Conservation (phyloP, 2,329 filamentous ascomycete species). For the Sphaerostilbella broomeana region DNA sequence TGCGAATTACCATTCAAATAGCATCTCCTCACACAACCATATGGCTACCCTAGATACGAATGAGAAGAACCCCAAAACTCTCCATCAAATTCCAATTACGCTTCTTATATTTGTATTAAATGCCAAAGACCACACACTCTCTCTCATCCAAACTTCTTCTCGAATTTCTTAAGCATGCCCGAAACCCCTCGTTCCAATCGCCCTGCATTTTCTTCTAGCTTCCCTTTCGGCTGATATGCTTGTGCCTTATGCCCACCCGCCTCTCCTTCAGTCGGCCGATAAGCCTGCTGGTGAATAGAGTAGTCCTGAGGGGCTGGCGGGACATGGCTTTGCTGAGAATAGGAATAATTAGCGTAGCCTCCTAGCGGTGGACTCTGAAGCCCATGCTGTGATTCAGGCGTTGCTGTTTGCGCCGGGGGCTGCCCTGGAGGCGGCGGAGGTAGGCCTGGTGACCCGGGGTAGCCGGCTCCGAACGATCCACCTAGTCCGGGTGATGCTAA, state of each 20-base stretch:
- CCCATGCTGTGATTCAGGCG: constrained; percentile 30
- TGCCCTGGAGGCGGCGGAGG: constrained; percentile 30
- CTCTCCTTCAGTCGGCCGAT: constrained; percentile 61
- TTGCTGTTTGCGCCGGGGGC: constrained; percentile 25
- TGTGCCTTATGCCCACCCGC: constrained; percentile 26
- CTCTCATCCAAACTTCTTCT: constrained; percentile 60
- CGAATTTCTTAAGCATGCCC: constrained; percentile 69
- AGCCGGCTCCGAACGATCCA: constrained; percentile 40
- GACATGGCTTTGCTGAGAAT: constrained; percentile 25
- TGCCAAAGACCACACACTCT: too few species aligned
- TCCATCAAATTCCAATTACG: background rate
- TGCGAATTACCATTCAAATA: too few species aligned
- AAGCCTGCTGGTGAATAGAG: constrained; percentile 60
- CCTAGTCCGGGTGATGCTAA: constrained; percentile 34
- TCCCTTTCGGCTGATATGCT: constrained; percentile 40
- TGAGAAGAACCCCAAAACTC: too few species aligned
- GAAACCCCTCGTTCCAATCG: constrained; percentile 63
- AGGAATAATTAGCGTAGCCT: constrained; percentile 51
- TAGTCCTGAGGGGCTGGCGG: constrained; percentile 38
- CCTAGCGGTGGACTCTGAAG: constrained; percentile 40
- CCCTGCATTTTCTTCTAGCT: constrained; percentile 59
- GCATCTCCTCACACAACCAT: too few species aligned
- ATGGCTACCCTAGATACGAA: too few species aligned
- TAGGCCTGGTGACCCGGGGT: constrained; percentile 39
- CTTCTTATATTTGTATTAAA: too few species aligned